A percentile compares a stretch with the other conserved stretches of the same genome.
These are phyloP conservation scores for Venturiaceae sp. DNA, from an alignment of 2,329 filamentous ascomycete genomes.

Conservation along the genomic window DNA sequence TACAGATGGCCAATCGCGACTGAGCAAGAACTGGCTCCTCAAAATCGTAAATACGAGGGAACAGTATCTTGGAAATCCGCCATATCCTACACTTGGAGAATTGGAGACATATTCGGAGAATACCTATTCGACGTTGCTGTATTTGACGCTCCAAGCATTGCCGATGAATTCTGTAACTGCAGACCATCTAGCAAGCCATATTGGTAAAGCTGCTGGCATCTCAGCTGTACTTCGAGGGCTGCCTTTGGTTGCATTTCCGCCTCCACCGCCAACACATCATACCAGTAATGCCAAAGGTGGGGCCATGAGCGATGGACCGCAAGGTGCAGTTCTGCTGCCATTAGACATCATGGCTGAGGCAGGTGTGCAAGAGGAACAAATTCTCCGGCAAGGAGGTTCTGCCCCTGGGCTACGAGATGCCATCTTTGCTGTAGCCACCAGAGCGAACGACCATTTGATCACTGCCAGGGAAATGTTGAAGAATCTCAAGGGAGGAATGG, in stretches of 20 bases:
- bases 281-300: slow-evolving; percentile 21
- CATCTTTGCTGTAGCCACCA: slow-evolving; percentile 83
- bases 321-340: slow-evolving; percentile 67
- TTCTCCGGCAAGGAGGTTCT: slow-evolving; percentile 69
- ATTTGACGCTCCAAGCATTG: slow-evolving; percentile 71
- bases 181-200: slow-evolving; percentile 89
- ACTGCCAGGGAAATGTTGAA: slow-evolving; percentile 87
- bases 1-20: slow-evolving; percentile 35
- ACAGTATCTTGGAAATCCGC: slow-evolving; percentile 72
- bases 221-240: slow-evolving; percentile 77
- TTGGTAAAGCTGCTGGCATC: slow-evolving; percentile 90
- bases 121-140: slow-evolving; percentile 88
- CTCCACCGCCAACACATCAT: slow-evolving; percentile 48
- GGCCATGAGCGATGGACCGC: slow-evolving; percentile 33
- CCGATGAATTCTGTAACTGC: slow-evolving; percentile 73
- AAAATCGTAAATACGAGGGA: slow-evolving; percentile 75
- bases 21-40: slow-evolving; percentile 47
- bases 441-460: slow-evolving; percentile 91
- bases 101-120: slow-evolving; percentile 88
- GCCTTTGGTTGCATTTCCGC: slow-evolving; percentile 75
- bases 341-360: slow-evolving; percentile 81
- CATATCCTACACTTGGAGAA: slow-evolving; percentile 61
- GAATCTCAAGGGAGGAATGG: slow-evolving; percentile 63
- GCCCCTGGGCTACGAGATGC: slow-evolving; percentile 79
- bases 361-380: slow-evolving; percentile 77